A percentile compares a stretch with the other conserved stretches of the same genome.
phyloP scores from a whole-genome alignment of 2,329 filamentous ascomycete genomes.

The Fonsecaea monophora region DNA sequence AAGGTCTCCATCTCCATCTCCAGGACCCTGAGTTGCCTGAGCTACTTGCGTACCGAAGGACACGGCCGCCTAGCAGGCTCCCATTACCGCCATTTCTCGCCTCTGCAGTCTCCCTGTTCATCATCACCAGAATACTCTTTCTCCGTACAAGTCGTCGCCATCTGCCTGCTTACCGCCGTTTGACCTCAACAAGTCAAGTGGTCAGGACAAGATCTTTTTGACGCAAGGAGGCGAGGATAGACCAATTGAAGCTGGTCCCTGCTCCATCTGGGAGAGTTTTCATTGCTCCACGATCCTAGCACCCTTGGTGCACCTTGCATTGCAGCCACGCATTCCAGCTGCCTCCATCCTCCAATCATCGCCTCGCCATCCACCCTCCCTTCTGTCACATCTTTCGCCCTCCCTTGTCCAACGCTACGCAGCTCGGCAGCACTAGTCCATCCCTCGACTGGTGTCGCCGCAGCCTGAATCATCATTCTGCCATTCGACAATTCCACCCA shows the following conservation, averaged over 20 bases:
- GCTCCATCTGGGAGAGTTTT: constrained; percentile 28
- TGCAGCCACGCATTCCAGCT: constrained; percentile 39
- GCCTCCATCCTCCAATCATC: constrained; percentile 31
- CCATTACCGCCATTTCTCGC: constrained; percentile 21
- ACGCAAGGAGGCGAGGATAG: constrained; percentile 37
- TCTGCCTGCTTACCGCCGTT: constrained; percentile 38
- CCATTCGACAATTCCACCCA: constrained; percentile 24
- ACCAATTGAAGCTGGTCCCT: constrained; percentile 18
- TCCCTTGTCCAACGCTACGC: constrained; percentile 22
- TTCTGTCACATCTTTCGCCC: constrained; percentile 27
- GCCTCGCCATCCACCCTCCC: constrained; percentile 24
- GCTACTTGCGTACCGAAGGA: neutral
- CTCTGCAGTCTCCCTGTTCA: constrained; percentile 2
- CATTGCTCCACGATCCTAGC: constrained; percentile 39
- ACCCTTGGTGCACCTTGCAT: constrained; percentile 35
- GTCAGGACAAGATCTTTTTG: constrained; percentile 30
- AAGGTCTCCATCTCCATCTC: neutral
- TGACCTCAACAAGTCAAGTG: constrained; percentile 32
- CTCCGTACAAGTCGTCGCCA: constrained; percentile 10
- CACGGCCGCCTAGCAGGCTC: constrained; percentile 11
- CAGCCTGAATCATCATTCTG: constrained; percentile 38
- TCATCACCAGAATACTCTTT: constrained; percentile 9
- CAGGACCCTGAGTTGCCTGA: constrained; percentile 1
- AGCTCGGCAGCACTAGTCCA: constrained; percentile 12
- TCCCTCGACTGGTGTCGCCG: constrained; percentile 28